phyloP scores from a whole-genome alignment of 2,329 filamentous ascomycete species.

The Aureobasidium uvarum region DNA sequence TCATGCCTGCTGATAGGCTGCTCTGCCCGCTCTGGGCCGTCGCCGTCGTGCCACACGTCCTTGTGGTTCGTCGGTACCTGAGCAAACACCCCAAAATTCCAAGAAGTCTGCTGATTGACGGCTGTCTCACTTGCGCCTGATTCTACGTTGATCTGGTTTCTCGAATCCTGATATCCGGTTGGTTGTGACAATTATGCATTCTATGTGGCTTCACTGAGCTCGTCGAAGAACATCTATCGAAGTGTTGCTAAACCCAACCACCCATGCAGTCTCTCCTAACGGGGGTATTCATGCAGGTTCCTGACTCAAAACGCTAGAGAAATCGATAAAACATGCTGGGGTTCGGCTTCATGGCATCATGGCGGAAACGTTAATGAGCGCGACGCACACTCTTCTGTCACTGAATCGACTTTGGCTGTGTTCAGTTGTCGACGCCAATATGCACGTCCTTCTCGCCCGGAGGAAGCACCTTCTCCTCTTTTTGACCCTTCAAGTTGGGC shows the following conservation, averaged over 20 bases:
- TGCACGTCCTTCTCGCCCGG: conserved; percentile 61
- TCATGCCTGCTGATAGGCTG: conserved; percentile 11
- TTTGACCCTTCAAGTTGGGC: conserved; percentile 61
- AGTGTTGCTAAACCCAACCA: background rate
- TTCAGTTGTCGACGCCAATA: conserved; percentile 58
- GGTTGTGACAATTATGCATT: background rate
- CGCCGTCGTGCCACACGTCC: background rate
- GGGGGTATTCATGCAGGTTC: conserved; percentile 18
- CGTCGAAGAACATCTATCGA: background rate
- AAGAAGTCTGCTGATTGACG: conserved; percentile 2
- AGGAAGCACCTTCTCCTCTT: conserved; percentile 57
- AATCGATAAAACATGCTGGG: conserved; percentile 25
- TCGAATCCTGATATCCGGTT: background rate
- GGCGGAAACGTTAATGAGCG: conserved; percentile 21
- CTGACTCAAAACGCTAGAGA: conserved; percentile 20
- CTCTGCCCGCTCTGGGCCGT: conserved; percentile 1
- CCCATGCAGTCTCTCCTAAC: conserved; percentile 10
- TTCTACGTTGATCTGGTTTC: conserved; percentile 11
- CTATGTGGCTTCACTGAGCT: background rate
- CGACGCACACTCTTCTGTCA: conserved; percentile 7
- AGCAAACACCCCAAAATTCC: background rate
- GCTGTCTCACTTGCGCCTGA: conserved; percentile 20
- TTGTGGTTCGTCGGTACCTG: background rate
- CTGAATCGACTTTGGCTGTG: background rate
- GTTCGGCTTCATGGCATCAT: conserved; percentile 21